phyloP scores from a whole-genome alignment of 768 basidiomycete species.

The Podaxis sp. region DNA sequence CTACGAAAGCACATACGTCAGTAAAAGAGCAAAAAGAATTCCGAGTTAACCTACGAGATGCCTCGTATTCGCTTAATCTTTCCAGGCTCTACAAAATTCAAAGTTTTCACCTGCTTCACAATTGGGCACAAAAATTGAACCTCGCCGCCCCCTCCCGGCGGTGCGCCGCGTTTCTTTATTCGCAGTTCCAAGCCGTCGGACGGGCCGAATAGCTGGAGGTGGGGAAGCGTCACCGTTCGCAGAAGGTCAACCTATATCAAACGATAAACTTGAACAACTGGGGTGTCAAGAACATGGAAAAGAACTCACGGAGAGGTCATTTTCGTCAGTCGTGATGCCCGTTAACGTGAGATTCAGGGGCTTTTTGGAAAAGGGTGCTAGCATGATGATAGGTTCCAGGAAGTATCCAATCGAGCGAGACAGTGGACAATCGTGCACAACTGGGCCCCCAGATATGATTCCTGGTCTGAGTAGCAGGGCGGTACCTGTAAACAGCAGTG shows the following conservation, averaged over 20 bases:
- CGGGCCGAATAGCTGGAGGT: constrained; percentile 86
- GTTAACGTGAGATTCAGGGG: constrained; percentile 75
- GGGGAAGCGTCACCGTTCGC: constrained; percentile 86
- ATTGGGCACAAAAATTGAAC: constrained; percentile 90
- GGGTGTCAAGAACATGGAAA: neutral
- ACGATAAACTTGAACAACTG: neutral
- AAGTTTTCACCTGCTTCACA: constrained; percentile 84
- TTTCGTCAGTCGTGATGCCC: constrained; percentile 90
- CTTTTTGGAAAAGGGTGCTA: constrained; percentile 91
- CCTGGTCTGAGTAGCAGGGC: constrained; percentile 91
- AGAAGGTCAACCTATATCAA: constrained; percentile 72
- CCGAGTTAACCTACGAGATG: constrained; percentile 66
- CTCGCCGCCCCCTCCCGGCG: constrained; percentile 91
- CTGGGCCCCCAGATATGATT: constrained; percentile 75
- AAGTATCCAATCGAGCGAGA: constrained; percentile 93
- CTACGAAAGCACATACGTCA: constrained; percentile 33
- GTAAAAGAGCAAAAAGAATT: neutral
- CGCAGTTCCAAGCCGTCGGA: constrained; percentile 87
- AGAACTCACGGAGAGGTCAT: constrained; percentile 76
- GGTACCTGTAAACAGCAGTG: constrained; percentile 54
- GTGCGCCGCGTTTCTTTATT: constrained; percentile 93
- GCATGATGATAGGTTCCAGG: constrained; percentile 82
- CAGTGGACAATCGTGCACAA: constrained; percentile 84
- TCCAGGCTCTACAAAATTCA: constrained; percentile 90
- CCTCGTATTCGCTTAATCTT: constrained; percentile 94